phyloP scores from a whole-genome alignment of 257 asterid species.

The Linaria vulgaris region DNA sequence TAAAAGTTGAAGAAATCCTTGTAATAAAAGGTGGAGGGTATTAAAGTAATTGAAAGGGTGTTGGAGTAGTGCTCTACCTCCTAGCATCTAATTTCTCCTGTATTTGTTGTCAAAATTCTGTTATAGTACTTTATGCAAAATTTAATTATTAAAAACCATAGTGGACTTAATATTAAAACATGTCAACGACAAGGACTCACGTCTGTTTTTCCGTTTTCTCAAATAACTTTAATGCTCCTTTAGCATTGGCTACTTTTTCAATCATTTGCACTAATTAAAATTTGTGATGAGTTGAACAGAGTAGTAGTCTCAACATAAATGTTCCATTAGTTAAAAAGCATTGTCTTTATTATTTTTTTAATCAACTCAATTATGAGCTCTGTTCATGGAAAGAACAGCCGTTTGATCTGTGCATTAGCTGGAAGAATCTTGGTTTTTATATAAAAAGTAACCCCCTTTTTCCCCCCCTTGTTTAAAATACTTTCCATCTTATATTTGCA shows the following conservation, averaged over 20 bases:
- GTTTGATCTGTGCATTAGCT: slow-evolving; percentile 52
- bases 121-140: slow-evolving; percentile 40
- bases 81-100: too few relatives aligned
- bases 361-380: slow-evolving; percentile 44
- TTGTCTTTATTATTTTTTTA: slow-evolving; percentile 29
- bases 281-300: background rate
- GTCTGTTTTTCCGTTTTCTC: slow-evolving; percentile 41
- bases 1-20: too few relatives aligned
- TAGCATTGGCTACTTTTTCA: slow-evolving; percentile 31
- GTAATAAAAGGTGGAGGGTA: too few relatives aligned
- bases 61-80: too few relatives aligned
- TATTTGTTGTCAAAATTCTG: slow-evolving; percentile 38
- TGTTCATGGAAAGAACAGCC: slow-evolving; percentile 17
- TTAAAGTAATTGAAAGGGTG: too few relatives aligned
- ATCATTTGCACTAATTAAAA: slow-evolving; percentile 30
- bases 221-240: slow-evolving; percentile 17
- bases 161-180: slow-evolving; percentile 31
- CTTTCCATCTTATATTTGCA: slow-evolving; percentile 10
- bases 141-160: slow-evolving; percentile 26
- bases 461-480: slow-evolving; percentile 24
- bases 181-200: slow-evolving; percentile 77
- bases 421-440: slow-evolving; percentile 65
- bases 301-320: background rate
- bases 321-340: slow-evolving; percentile 33
- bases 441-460: slow-evolving; percentile 31